phyloP scores from a whole-genome alignment of 257 asterid genomes.

The Solanum phureja region DNA sequence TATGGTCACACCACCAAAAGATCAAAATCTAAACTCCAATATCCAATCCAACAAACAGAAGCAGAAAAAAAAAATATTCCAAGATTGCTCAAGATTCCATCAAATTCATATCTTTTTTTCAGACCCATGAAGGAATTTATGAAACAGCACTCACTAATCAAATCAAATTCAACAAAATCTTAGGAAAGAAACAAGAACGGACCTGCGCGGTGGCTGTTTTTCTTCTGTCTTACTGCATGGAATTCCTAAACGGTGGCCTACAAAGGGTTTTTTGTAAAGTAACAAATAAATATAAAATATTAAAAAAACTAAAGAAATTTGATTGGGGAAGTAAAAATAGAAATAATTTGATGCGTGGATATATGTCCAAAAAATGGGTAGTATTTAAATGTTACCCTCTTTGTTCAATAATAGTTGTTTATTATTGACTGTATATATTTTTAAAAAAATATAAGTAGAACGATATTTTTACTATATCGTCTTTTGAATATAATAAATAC shows the following conservation, averaged over 20 bases:
- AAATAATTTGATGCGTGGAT: too few relatives aligned
- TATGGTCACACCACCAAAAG: neutral
- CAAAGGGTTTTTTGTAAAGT: neutral
- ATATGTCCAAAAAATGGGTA: too few relatives aligned
- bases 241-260: neutral
- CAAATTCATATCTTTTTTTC: neutral
- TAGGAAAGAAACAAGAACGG: neutral
- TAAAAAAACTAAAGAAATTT: too few relatives aligned
- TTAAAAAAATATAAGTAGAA: too few relatives aligned
- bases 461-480: too few relatives aligned
- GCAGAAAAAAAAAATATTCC: neutral
- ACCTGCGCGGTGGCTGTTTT: neutral
- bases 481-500: too few relatives aligned
- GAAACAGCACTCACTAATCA: neutral
- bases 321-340: too few relatives aligned
- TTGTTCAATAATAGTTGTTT: too few relatives aligned
- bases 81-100: neutral
- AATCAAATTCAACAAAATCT: neutral
- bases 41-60: neutral
- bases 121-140: neutral
- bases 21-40: neutral
- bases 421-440: too few relatives aligned
- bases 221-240: neutral
- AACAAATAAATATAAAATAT: too few relatives aligned
- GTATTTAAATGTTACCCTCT: too few relatives aligned